These are phyloP conservation scores for Nephelium lappaceum DNA, from an alignment of 345 rosid genomes.

Conservation along the genomic window DNA sequence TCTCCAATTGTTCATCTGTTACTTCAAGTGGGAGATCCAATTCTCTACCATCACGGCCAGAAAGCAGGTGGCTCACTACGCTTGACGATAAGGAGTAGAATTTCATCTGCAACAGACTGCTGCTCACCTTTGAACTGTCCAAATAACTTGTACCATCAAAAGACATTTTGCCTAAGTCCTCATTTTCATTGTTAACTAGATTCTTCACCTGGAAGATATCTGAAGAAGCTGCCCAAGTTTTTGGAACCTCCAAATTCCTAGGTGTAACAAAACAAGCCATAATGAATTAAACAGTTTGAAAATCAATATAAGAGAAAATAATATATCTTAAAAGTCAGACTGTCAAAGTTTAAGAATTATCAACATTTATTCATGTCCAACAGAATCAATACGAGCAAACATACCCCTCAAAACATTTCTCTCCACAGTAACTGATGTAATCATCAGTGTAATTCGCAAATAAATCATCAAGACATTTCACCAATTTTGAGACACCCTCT, in stretches of 20 bases:
- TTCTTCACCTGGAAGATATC: slow-evolving; percentile 29
- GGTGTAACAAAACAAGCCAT: not conserved
- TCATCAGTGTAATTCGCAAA: slow-evolving; percentile 39
- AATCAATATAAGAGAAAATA: not conserved
- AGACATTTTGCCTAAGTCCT: not conserved
- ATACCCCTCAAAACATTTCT: slow-evolving; percentile 52
- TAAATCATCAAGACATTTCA: slow-evolving; percentile 40
- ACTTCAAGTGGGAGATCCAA: slow-evolving; percentile 55
- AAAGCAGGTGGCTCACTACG: slow-evolving; percentile 39
- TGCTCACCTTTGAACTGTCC: slow-evolving; percentile 45
- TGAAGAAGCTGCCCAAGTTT: slow-evolving; percentile 32
- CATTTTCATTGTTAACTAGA: slow-evolving; percentile 15
- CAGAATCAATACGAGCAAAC: not conserved
- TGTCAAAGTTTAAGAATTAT: not conserved
- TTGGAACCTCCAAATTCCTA: slow-evolving; percentile 50
- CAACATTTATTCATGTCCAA: not conserved
- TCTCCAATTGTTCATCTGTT: slow-evolving; percentile 40
- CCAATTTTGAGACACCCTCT: slow-evolving; percentile 37
- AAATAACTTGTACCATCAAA: slow-evolving; percentile 25
- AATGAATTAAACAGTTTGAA: not conserved
- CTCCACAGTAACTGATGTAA: slow-evolving; percentile 44
- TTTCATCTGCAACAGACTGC: slow-evolving; percentile 49
- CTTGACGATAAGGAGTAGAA: slow-evolving; percentile 46
- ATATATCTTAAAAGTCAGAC: not conserved
- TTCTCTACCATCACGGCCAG: slow-evolving; percentile 38